Evolutionary conservation across 805 yeast species (phyloP).

Genomic region (Lachancea waltii): DNA sequence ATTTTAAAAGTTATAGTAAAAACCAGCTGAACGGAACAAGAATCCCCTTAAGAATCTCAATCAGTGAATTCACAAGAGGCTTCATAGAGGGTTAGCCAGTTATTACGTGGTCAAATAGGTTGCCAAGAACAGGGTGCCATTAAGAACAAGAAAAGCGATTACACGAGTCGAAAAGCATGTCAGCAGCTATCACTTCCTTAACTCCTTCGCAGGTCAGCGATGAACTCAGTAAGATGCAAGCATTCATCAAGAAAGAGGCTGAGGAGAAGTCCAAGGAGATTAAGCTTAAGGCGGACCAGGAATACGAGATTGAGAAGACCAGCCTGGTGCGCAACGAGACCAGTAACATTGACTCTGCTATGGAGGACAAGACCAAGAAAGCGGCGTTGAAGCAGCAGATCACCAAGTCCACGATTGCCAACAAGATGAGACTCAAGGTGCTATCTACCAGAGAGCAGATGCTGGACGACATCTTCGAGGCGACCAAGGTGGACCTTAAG

Average conservation of each 20-base stretch:
- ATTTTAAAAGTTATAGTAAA: too few relatives aligned
- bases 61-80: too few relatives aligned
- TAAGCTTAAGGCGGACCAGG: slow-evolving; percentile 93
- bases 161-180: too few relatives aligned
- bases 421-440: slow-evolving; percentile 89
- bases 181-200: slow-evolving; percentile 32
- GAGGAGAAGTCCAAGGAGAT: slow-evolving; percentile 98
- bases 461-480: slow-evolving; percentile 64
- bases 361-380: slow-evolving; percentile 81
- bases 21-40: background rate
- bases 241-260: slow-evolving; percentile 98
- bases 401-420: slow-evolving; percentile 88
- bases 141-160: too few relatives aligned
- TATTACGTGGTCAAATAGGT: too few relatives aligned
- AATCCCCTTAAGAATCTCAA: background rate
- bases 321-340: slow-evolving; percentile 89
- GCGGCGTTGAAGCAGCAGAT: slow-evolving; percentile 91
- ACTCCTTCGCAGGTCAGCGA: slow-evolving; percentile 67
- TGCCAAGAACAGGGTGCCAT: too few relatives aligned
- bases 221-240: slow-evolving; percentile 96
- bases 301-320: slow-evolving; percentile 96
- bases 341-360: slow-evolving; percentile 74
- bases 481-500: slow-evolving; percentile 58
- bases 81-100: too few relatives aligned
- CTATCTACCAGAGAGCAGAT: slow-evolving; percentile 80